phyloP scores from a whole-genome alignment of 306 rosid genomes.

The Inga oerstediana region DNA sequence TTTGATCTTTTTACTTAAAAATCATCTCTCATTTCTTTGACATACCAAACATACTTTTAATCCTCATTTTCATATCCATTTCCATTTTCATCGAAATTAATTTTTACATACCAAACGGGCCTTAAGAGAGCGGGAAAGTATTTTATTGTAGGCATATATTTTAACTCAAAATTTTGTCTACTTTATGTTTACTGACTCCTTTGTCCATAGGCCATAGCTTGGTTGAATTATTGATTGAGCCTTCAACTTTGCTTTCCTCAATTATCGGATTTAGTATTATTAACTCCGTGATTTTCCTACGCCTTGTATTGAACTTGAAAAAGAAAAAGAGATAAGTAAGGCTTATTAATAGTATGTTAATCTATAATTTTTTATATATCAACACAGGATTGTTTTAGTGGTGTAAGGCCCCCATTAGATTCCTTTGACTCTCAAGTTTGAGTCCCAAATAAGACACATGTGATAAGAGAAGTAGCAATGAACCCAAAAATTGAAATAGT shows the following conservation, averaged over 20 bases:
- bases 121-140: neutral
- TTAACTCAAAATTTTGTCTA: neutral
- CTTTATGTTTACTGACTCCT: neutral
- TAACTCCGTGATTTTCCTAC: neutral
- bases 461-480: fast-evolving
- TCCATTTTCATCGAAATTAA: too few species aligned
- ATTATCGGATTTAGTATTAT: too few species aligned
- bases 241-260: neutral
- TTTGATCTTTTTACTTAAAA: too few species aligned
- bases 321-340: neutral
- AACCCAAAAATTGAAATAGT: too few species aligned
- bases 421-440: fast-evolving
- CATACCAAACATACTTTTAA: too few species aligned
- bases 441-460: too few species aligned
- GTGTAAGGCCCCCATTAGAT: too few species aligned
- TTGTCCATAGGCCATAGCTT: neutral
- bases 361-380: neutral
- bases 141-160: neutral
- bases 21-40: too few species aligned
- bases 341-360: neutral
- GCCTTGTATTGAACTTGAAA: neutral
- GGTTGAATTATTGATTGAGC: neutral
- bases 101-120: too few species aligned
- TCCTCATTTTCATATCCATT: too few species aligned
- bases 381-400: too few species aligned